Conservation (phyloP, 108 stramenopile species). For the Phaeodactylum tricornutum region DNA sequence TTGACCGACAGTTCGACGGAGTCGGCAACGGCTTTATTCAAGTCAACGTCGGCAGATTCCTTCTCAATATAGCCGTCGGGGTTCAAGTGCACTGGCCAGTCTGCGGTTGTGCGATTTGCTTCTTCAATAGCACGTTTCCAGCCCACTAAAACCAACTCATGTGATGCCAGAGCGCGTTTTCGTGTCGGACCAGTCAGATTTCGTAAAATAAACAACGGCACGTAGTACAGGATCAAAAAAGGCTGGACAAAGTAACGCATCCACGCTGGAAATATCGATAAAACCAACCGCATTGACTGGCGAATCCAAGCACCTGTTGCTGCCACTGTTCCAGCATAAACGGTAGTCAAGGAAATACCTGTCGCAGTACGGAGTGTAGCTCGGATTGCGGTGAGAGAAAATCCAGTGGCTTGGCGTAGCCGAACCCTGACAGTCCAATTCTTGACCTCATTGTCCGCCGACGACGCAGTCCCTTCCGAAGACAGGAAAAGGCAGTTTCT, state of each 20-base stretch:
- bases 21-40: slow-evolving; percentile 13
- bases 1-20: slow-evolving; percentile 6
- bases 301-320: slow-evolving; percentile 22
- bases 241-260: slow-evolving; percentile 67
- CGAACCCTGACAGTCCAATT: background rate
- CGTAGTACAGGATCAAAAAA: slow-evolving; percentile 55
- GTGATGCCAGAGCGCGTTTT: slow-evolving; percentile 20
- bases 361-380: slow-evolving; percentile 38
- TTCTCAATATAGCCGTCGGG: slow-evolving; percentile 16
- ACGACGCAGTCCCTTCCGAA: too few relatives aligned
- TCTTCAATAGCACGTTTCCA: slow-evolving; percentile 44
- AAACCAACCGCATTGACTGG: slow-evolving; percentile 10
- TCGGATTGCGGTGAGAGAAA: slow-evolving; percentile 49
- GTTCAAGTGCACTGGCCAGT: slow-evolving; percentile 1
- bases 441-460: too few relatives aligned
- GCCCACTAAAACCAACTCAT: slow-evolving; percentile 36
- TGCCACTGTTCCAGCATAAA: slow-evolving; percentile 20
- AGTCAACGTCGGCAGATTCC: background rate
- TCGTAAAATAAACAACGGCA: slow-evolving; percentile 32
- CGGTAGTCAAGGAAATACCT: slow-evolving; percentile 41
- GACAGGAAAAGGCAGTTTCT: too few relatives aligned
- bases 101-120: slow-evolving; percentile 23
- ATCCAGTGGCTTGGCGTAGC: slow-evolving; percentile 45
- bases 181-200: slow-evolving; percentile 10
- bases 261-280: slow-evolving; percentile 20